Percentiles rank a stretch among this genome's conserved stretches.
Conservation (phyloP, 352 stramenopile species). For the Peronospora farinosa region DNA sequence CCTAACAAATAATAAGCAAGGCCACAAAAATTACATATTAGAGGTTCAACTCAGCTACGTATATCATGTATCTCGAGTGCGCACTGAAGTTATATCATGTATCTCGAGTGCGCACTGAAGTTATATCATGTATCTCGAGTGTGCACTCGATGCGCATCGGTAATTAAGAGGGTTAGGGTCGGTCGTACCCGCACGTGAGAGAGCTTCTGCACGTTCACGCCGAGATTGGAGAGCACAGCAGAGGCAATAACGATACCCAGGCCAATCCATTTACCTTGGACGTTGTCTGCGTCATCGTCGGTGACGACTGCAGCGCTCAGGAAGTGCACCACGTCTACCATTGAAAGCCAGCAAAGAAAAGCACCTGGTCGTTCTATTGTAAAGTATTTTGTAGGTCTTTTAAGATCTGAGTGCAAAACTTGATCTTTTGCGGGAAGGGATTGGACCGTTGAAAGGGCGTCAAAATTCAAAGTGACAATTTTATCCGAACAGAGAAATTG, state of each 20-base stretch:
- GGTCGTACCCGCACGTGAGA: constrained; percentile 69
- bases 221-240: constrained; percentile 78
- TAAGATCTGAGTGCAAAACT: no score
- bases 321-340: constrained; percentile 22
- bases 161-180: neutral
- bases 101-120: constrained; percentile 4
- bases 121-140: constrained; percentile 6
- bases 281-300: constrained; percentile 35
- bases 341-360: constrained; percentile 12
- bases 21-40: constrained; percentile 4
- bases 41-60: neutral
- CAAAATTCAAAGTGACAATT: no score
- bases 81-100: constrained; percentile 3
- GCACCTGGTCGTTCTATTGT: neutral
- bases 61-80: constrained; percentile 12
- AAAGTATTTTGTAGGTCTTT: no score
- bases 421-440: no score
- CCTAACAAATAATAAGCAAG: constrained; percentile 17
- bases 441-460: no score
- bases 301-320: constrained; percentile 13
- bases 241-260: constrained; percentile 72
- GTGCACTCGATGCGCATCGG: constrained; percentile 7
- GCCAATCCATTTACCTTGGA: constrained; percentile 79
- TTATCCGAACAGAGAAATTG: no score
- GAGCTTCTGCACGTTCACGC: constrained; percentile 84